Evolutionary conservation across 306 rosid species (phyloP), one percentile per base, ranked within the genome.

Genomic region (Citrullus mucosospermus): DNA sequence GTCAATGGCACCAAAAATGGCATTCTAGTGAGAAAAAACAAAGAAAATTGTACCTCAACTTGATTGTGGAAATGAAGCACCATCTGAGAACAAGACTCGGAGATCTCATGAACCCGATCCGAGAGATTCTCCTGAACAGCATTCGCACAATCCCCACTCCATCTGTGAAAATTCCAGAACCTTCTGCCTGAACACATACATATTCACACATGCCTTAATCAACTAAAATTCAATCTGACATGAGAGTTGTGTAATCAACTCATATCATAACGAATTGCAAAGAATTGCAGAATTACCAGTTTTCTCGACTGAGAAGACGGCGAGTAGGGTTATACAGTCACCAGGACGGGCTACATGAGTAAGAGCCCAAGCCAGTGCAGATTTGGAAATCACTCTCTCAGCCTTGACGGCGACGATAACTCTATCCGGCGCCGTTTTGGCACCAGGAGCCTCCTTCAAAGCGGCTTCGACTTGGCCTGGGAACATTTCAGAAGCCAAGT

Each of bases 61-160:
- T 92, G 93, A 86, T 84, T 89, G 84, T 87, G 88, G 77, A 89
- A 84, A 78, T 89, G 97, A 87, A 92, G 93, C 76, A 91, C 93
- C 98, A 95, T 95, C 85, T 87, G 97, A 25, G 98, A 85, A 84
- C 97, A 95, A 51, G 96, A 88, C 38, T 95, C 97, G 4, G 96
- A 95, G 86, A 95, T 95, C 87, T 88, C 88, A 38, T 85, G 78
- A 78, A 95, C 85, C 85, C 88, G 85, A 82, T 91, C 98, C 86
- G 96, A 92, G 81, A 88, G 79, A 61, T 87, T 87, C 56, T 88
- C 92, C 77, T 68, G 79, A 5, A 78, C 78, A 51, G 86, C 79
- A 36, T 76, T 86, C 44, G 87, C 51, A 78, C 97, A 91, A 73
- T 92, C 93, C 83, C 97, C 89, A 2, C 80, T 76, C 6, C 89